A percentile compares a stretch with the other conserved stretches of the same genome.
These are phyloP conservation scores for Hortiboletus rubellus DNA, from an alignment of 1,284 basidiomycete species.

Conservation along the genomic window DNA sequence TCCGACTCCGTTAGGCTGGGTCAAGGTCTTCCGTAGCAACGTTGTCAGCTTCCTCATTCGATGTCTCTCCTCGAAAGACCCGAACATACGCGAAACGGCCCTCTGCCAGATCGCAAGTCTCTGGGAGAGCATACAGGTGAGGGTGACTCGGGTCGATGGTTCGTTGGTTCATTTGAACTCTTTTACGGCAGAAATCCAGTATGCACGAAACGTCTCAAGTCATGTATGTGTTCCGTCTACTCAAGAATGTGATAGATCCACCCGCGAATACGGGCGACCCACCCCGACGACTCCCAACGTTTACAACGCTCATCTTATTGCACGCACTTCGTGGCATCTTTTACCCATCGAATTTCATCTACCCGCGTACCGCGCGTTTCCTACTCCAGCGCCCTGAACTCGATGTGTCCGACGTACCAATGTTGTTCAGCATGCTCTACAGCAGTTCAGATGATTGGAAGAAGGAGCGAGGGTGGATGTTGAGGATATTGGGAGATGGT, in stretches of 20 bases:
- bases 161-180: conserved; percentile 2
- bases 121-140: conserved; percentile 57
- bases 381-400: conserved; percentile 59
- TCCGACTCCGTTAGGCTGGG: conserved; percentile 65
- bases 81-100: conserved; percentile 57
- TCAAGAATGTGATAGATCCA: conserved; percentile 61
- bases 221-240: conserved; percentile 69
- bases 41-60: conserved; percentile 74
- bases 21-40: conserved; percentile 84
- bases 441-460: conserved; percentile 73
- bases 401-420: conserved; percentile 57
- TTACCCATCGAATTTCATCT: conserved; percentile 55
- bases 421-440: conserved; percentile 80
- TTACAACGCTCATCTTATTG: conserved; percentile 72
- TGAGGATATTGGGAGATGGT: conserved; percentile 71
- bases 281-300: conserved; percentile 64
- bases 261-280: conserved; percentile 41
- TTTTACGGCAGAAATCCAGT: conserved; percentile 49
- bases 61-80: conserved; percentile 69
- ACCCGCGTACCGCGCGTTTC: conserved; percentile 56
- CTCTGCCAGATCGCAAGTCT: conserved; percentile 54
- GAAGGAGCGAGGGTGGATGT: conserved; percentile 86
- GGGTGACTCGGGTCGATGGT: conserved; percentile 13
- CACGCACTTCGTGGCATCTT: conserved; percentile 56
- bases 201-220: conserved; percentile 85